phyloP scores from a whole-genome alignment of 176 grass and related monocot genomes.

The Areca catechu region DNA sequence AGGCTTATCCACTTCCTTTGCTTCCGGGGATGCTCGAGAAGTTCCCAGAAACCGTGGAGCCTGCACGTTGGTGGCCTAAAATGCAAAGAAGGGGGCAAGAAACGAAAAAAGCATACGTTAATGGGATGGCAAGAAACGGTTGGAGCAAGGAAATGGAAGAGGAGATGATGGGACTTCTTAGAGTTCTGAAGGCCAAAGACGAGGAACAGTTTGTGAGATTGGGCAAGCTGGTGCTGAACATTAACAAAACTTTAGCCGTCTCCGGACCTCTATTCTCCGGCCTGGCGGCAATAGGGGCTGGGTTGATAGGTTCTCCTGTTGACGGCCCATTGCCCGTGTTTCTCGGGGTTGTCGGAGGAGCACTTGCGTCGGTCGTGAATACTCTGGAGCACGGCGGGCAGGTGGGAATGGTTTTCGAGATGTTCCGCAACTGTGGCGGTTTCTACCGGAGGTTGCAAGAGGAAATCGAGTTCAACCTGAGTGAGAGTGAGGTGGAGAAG shows the following conservation, averaged over 20 bases:
- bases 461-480: slow-evolving; percentile 36
- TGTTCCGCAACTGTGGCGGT: slow-evolving; percentile 28
- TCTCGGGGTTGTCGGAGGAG: slow-evolving; percentile 1
- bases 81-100: background rate
- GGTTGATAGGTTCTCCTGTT: slow-evolving; percentile 22
- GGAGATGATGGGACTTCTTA: slow-evolving; percentile 33
- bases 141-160: slow-evolving; percentile 52
- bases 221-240: slow-evolving; percentile 12
- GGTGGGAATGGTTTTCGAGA: slow-evolving; percentile 64
- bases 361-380: slow-evolving; percentile 31
- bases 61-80: slow-evolving; percentile 45
- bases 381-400: slow-evolving; percentile 47
- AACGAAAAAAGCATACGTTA: too few relatives aligned
- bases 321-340: background rate
- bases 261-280: slow-evolving; percentile 23
- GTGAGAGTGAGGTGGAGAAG: slow-evolving; percentile 21
- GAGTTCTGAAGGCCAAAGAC: slow-evolving; percentile 39
- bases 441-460: slow-evolving; percentile 43
- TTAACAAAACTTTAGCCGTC: slow-evolving; percentile 26
- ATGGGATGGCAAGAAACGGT: slow-evolving; percentile 12
- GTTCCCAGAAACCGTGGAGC: slow-evolving; percentile 39
- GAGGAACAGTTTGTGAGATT: slow-evolving; percentile 19
- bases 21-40: slow-evolving; percentile 44
- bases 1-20: slow-evolving; percentile 42
- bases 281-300: slow-evolving; percentile 15